A percentile compares a stretch with the other conserved stretches of the same genome.
Conservation (phyloP, 257 asterid genomes). For the Rehmannia glutinosa region DNA sequence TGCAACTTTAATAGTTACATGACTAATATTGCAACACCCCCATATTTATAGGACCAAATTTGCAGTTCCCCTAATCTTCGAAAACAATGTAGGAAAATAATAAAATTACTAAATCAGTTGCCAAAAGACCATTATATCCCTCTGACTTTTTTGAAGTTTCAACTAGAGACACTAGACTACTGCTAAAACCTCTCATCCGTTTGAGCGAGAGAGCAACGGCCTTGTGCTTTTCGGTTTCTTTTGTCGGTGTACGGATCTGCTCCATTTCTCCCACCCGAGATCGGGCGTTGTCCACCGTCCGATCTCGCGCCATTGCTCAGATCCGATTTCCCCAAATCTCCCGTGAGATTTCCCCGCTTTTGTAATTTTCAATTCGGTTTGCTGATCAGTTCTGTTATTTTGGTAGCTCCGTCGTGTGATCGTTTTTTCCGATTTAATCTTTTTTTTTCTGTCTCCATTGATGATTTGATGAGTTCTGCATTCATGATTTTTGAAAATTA, state of each 20-base stretch:
- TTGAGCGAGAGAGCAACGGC: slow-evolving; percentile 22
- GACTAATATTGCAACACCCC: too few relatives aligned
- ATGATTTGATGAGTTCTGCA: background rate
- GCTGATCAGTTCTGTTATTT: slow-evolving; percentile 15
- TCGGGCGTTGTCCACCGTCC: slow-evolving; percentile 39
- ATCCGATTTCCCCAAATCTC: slow-evolving; percentile 23
- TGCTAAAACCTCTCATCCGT: slow-evolving; percentile 16
- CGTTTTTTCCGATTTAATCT: background rate
- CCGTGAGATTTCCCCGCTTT: slow-evolving; percentile 19
- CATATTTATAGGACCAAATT: too few relatives aligned
- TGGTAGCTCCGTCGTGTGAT: background rate
- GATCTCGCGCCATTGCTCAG: slow-evolving; percentile 37
- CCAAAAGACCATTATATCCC: slow-evolving; percentile 14
- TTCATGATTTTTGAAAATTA: background rate
- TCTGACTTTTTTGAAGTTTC: slow-evolving; percentile 4
- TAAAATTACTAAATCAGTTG: background rate
- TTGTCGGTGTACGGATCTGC: slow-evolving; percentile 24
- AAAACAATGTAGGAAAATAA: too few relatives aligned
- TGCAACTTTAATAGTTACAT: too few relatives aligned
- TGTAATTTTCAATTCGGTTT: background rate
- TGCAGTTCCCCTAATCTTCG: too few relatives aligned
- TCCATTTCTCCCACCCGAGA: slow-evolving; percentile 21
- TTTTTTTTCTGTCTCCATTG: background rate
- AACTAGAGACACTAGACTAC: background rate
- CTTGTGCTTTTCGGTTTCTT: slow-evolving; percentile 14